Percentiles rank a stretch among this genome's conserved stretches.
Evolutionary conservation across 2,329 filamentous ascomycete genomes (phyloP).

Genomic region (Gaeumannomyces sp.): DNA sequence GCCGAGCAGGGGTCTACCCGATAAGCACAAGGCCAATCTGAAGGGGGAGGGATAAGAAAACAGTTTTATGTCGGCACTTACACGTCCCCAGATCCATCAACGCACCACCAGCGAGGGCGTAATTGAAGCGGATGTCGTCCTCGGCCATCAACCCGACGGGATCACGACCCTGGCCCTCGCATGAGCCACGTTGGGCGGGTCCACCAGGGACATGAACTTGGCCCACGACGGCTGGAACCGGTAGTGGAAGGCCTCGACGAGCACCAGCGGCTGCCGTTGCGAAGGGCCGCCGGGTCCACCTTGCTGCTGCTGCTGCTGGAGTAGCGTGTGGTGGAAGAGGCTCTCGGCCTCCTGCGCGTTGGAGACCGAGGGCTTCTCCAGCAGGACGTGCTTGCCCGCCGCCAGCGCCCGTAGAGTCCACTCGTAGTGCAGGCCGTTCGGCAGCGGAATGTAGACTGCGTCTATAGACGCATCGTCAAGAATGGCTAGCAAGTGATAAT

Average conservation of each 20-base stretch:
- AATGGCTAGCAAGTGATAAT: conserved; percentile 1
- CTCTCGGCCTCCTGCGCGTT: conserved; percentile 58
- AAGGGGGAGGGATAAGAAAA: too few relatives aligned
- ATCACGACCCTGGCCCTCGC: conserved; percentile 25
- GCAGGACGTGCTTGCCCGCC: conserved; percentile 69
- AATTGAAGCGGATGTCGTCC: conserved; percentile 31
- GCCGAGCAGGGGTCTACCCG: conserved; percentile 25
- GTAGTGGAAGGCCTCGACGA: conserved; percentile 48
- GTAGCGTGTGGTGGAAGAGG: conserved; percentile 35
- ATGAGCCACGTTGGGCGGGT: conserved; percentile 30
- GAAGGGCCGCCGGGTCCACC: too few relatives aligned
- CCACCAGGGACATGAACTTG: conserved; percentile 32
- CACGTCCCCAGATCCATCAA: conserved; percentile 31
- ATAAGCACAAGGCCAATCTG: conserved; percentile 15
- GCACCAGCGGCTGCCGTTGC: conserved; percentile 29
- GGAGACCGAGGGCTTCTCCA: conserved; percentile 81
- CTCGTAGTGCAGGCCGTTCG: conserved; percentile 50
- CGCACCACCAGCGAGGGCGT: conserved; percentile 14
- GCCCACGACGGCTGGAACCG: conserved; percentile 44
- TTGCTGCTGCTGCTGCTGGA: conserved; percentile 18
- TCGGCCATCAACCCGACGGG: conserved; percentile 24
- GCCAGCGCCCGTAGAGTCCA: conserved; percentile 59
- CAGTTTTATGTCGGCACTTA: background rate
- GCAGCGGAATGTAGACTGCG: conserved; percentile 45
- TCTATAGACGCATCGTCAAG: conserved; percentile 33